Base-by-base conservation (phyloP, 1,139 yeast species). In the Saccharomyces hybrid region DNA sequence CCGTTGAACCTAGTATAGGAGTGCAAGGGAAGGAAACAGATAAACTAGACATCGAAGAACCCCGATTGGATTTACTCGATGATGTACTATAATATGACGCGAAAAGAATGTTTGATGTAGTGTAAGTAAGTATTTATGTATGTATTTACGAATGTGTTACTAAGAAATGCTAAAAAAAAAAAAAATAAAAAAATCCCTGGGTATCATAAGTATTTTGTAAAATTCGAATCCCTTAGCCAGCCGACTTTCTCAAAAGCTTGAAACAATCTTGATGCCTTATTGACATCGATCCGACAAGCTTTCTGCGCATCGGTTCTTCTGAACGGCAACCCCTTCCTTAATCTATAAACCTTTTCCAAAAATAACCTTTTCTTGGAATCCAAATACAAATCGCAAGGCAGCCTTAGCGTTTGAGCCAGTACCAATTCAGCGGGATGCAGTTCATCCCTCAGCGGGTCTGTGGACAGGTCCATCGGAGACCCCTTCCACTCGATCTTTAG, bases 401-500 rank as follows among this genome's bases (percentile, higher is more conserved):
- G 77, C 68, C 98, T 79, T 66, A 93, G 77, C n/a, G 85, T 85
- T 23, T 95, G 86, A 3, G 98, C 98, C 59, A 93, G 76, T 48
- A 80, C 77, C n/a, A 86, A 78, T 72, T 93, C 99, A 2, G 97
- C 96, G 0, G 97, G 97, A 70, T 91, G 97, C 60, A 93, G 76
- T 63, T 84, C 79, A 51, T 75, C 74, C 53, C 79, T 71, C 61
- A 88, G 78, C 27, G 96, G 95, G 71, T 93, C 98, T 46, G 72
- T 67, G 13, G 86, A 77, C 57, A 93, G 78, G 70, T 88, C 95
- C 97, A 93, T 89, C 47, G 97, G 96, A 64, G 90, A 95, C 9
- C 98, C 98, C 74, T 91, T 91, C 99, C 99, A 93, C 68, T 91
- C 98, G 50, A 95, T 88, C 67, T 86, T 86, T 63, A 93, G 77